Conservation (phyloP, 139 green algal genomes). For the Volvox reticuliferus region DNA sequence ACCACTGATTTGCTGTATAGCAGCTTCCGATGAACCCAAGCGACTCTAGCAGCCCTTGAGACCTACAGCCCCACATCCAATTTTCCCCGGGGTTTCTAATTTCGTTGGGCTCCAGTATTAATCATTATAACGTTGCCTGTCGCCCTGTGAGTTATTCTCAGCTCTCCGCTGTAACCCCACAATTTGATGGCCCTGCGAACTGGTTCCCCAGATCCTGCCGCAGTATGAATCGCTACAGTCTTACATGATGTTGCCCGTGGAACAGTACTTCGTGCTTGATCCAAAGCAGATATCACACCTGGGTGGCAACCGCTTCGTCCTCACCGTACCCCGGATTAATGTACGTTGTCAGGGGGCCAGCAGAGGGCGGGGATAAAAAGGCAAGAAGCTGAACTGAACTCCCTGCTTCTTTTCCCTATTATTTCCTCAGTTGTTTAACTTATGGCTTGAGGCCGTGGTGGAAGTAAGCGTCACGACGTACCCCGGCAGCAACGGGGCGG, state of each 20-base stretch:
- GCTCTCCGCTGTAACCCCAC: too few species aligned
- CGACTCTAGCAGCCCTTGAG: too few species aligned
- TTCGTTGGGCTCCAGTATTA: too few species aligned
- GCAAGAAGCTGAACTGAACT: background rate
- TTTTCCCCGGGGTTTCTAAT: too few species aligned
- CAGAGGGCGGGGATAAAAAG: background rate
- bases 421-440: constrained; percentile 67
- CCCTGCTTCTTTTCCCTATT: background rate
- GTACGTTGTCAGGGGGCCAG: constrained; percentile 25
- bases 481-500: background rate
- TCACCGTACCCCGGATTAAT: constrained; percentile 69
- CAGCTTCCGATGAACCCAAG: too few species aligned
- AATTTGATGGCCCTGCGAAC: too few species aligned
- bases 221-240: constrained; percentile 46
- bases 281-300: constrained; percentile 68
- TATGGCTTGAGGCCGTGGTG: constrained; percentile 76
- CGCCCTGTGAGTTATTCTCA: too few species aligned
- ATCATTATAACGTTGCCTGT: too few species aligned
- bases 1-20: too few species aligned
- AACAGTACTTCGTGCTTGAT: constrained; percentile 81
- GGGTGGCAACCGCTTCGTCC: constrained; percentile 64
- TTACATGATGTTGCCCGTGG: constrained; percentile 69
- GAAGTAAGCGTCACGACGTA: constrained; percentile 54
- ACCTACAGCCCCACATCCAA: too few species aligned
- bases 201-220: constrained; percentile 50